These are phyloP conservation scores for Asterionellopsis glacialis DNA, from an alignment of 108 stramenopile species.

Conservation along the genomic window DNA sequence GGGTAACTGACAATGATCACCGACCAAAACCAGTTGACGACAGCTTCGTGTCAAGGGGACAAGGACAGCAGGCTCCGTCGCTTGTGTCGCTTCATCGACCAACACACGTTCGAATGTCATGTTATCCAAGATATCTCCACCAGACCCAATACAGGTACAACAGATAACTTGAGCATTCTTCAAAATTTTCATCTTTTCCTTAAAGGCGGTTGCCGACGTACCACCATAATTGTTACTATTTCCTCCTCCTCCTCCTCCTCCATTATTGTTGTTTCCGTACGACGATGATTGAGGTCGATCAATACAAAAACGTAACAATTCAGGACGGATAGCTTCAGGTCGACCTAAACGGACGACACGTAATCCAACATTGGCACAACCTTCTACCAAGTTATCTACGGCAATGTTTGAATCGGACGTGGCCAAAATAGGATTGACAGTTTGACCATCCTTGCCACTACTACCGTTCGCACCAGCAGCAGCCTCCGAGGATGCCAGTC, in stretches of 20 bases:
- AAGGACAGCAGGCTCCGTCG: conserved; percentile 87
- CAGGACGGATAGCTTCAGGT: conserved; percentile 89
- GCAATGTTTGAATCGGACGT: conserved; percentile 96
- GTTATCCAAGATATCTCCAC: conserved; percentile 80
- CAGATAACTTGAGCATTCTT: conserved; percentile 90
- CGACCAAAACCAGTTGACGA: conserved; percentile 91
- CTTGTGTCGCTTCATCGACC: conserved; percentile 94
- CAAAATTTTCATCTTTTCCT: conserved; percentile 78
- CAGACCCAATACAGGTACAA: conserved; percentile 93
- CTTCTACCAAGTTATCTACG: conserved; percentile 96
- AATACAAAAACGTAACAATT: conserved; percentile 83
- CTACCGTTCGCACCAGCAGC: too few species aligned
- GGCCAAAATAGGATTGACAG: conserved; percentile 65
- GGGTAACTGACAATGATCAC: conserved; percentile 96
- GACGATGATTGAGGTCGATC: conserved; percentile 61
- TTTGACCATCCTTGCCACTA: conserved; percentile 38
- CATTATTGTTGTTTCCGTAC: conserved; percentile 26
- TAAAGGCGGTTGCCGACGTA: conserved; percentile 45
- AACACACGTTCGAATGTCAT: conserved; percentile 88
- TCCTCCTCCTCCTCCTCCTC: conserved; percentile 16
- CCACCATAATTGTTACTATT: conserved; percentile 30
- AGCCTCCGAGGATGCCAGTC: conserved; percentile 47
- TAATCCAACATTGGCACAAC: conserved; percentile 85
- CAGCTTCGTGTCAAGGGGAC: conserved; percentile 90
- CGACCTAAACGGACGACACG: conserved; percentile 89